A percentile compares a stretch with the other conserved stretches of the same genome.
Conservation (phyloP, 257 asterid species). For the Buddleja alternifolia region DNA sequence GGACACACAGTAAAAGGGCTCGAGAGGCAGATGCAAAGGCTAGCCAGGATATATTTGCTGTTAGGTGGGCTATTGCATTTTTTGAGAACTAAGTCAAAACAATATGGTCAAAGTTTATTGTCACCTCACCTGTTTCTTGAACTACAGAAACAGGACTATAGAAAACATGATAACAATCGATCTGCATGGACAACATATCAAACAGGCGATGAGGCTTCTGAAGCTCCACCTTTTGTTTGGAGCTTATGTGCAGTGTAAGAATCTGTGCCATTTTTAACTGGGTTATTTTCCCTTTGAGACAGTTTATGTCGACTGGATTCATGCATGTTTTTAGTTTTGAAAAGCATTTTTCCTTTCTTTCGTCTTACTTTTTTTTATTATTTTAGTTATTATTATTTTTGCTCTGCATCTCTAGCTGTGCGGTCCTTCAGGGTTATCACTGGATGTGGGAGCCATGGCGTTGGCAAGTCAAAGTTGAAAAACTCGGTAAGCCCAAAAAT, state of each 20-base stretch:
- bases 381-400: neutral
- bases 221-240: constrained; percentile 96
- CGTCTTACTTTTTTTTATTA: neutral
- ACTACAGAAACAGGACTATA: constrained; percentile 76
- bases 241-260: constrained; percentile 88
- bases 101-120: constrained; percentile 22
- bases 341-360: too few relatives aligned
- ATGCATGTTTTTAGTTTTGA: neutral
- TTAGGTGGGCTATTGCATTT: constrained; percentile 55
- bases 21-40: constrained; percentile 90
- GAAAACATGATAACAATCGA: constrained; percentile 82
- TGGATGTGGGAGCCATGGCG: constrained; percentile 92
- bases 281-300: constrained; percentile 1
- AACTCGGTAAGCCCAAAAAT: constrained; percentile 53
- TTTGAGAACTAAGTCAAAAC: constrained; percentile 21
- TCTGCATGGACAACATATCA: constrained; percentile 95
- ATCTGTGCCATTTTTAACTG: constrained; percentile 23
- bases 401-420: constrained; percentile 60
- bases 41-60: constrained; percentile 76
- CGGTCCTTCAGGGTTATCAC: constrained; percentile 84
- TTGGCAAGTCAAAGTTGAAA: constrained; percentile 90
- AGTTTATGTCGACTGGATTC: constrained; percentile 17
- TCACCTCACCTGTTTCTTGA: constrained; percentile 36
- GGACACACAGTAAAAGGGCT: constrained; percentile 72
- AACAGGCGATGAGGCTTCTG: constrained; percentile 87